Conservation (phyloP, 1,284 basidiomycete species). For the Melanopsichium pennsylvanicum region DNA sequence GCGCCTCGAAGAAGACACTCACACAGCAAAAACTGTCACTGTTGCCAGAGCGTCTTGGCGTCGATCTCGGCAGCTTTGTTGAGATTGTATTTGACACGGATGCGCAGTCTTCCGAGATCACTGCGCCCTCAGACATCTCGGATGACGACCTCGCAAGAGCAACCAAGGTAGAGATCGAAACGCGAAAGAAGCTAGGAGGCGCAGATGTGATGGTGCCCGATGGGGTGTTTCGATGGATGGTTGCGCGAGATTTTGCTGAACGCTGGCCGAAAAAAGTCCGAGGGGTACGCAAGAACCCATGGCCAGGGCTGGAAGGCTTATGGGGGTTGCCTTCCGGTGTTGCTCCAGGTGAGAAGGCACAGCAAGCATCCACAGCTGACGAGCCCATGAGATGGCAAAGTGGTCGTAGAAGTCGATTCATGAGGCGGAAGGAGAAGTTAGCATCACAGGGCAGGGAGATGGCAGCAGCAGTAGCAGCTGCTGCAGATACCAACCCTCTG, state of each 20-base stretch:
- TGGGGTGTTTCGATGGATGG: slow-evolving; percentile 39
- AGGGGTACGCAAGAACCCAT: slow-evolving; percentile 26
- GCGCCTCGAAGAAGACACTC: no score
- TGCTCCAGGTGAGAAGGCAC: neutral
- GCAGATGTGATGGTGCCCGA: slow-evolving; percentile 20
- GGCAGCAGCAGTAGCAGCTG: neutral
- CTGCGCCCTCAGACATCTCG: slow-evolving; percentile 25
- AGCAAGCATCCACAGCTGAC: neutral
- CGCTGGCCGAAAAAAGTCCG: slow-evolving; percentile 30
- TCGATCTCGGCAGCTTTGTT: slow-evolving; percentile 19
- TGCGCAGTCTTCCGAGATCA: slow-evolving; percentile 33
- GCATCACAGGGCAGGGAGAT: neutral
- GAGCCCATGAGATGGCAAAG: slow-evolving; percentile 35
- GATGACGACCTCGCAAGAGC: slow-evolving; percentile 23
- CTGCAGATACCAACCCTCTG: no score
- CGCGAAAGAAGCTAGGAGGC: slow-evolving; percentile 9
- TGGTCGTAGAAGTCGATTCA: slow-evolving; percentile 22
- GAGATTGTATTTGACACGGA: slow-evolving; percentile 34
- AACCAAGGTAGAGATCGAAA: slow-evolving; percentile 17
- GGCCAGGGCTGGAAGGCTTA: slow-evolving; percentile 24
- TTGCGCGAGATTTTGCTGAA: slow-evolving; percentile 26
- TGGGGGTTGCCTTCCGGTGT: slow-evolving; percentile 20
- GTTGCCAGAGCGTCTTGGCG: slow-evolving; percentile 20
- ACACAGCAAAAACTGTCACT: neutral
- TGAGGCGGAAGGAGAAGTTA: slow-evolving; percentile 10